These are phyloP conservation scores for Pyrus betulifolia DNA, from an alignment of 306 rosid genomes.

Conservation along the genomic window DNA sequence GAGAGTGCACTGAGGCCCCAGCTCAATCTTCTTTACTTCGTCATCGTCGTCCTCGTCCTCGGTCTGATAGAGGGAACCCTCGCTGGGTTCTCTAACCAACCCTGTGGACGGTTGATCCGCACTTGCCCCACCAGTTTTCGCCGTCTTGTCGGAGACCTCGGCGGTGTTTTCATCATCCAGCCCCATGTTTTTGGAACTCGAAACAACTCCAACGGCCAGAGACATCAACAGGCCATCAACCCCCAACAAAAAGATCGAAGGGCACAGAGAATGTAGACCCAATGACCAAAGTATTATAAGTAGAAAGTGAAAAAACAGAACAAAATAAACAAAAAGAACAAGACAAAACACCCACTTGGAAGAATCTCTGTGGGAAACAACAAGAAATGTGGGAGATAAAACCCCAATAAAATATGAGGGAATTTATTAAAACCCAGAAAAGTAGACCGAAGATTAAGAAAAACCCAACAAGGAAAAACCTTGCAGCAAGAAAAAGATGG, in stretches of 20 bases:
- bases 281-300: not conserved
- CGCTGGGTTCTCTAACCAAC: constrained; percentile 42
- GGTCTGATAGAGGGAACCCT: constrained; percentile 48
- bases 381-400: constrained; percentile 18
- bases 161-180: constrained; percentile 46
- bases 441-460: constrained; percentile 12
- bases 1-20: constrained; percentile 84
- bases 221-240: constrained; percentile 44
- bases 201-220: constrained; percentile 41
- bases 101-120: constrained; percentile 24
- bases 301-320: not conserved
- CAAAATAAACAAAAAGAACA: constrained; percentile 1
- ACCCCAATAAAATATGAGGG: constrained; percentile 5
- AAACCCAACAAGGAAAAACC: constrained; percentile 21
- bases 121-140: constrained; percentile 21
- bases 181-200: constrained; percentile 60
- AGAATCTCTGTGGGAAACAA: constrained; percentile 24
- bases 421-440: constrained; percentile 30
- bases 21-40: constrained; percentile 63
- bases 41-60: constrained; percentile 89
- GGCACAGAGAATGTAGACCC: constrained; percentile 16
- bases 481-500: constrained; percentile 25
- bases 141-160: constrained; percentile 23
- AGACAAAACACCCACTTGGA: constrained; percentile 33
- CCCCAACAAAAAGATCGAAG: not conserved